Base-by-base conservation (phyloP, 164 flowering plant genomes). In the Vitis rotundifolia region DNA sequence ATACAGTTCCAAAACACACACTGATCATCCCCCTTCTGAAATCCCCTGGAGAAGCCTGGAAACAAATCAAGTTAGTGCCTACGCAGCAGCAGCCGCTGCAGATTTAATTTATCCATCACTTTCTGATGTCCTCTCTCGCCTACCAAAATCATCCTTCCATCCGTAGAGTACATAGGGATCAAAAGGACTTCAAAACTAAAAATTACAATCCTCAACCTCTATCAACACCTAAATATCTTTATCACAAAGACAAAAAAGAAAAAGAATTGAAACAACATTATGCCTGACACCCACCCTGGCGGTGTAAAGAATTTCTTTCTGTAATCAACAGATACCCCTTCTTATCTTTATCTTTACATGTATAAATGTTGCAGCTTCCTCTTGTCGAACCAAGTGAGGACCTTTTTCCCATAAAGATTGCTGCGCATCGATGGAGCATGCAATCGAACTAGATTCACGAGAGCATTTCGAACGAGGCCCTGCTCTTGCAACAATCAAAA, bases 331-430 rank as follows among this genome's bases (percentile, higher is more conserved):
- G 15, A 53, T 14, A 52, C 55, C 19, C 22, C 26, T 22, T 37
- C 10, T 61, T 59, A 53, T 8, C 55, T 16, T 14, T 63, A 59
- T 22, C 22, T 13, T 47, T 22, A 37, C 49, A 16, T 44, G 22
- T 68, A 22, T 37, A 59, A 11, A 22, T 62, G 51, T 65, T 28
- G 29, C 15, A 15, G 64, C 75, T 56, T 73, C 50, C 67, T 72
- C 69, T 58, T 74, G 18, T 64, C 76, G 15, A 80, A 61, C 81
- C 84, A 72, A 49, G 54, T 61, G n/a, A 83, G 79, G n/a, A 85
- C 47, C 73, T 78, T 81, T 59, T 77, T 76, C 11, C 85, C 89
- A 54, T 74, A 85, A 5, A 69, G 72, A 64, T 81, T 79, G 84
- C 69, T 76, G 19, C 72, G 67, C 82, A 85, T 71, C 48, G 72